Percentiles rank a stretch among this genome's conserved stretches.
phyloP scores from a whole-genome alignment of 257 asterid species.

The Paraleonurus japonicus region DNA sequence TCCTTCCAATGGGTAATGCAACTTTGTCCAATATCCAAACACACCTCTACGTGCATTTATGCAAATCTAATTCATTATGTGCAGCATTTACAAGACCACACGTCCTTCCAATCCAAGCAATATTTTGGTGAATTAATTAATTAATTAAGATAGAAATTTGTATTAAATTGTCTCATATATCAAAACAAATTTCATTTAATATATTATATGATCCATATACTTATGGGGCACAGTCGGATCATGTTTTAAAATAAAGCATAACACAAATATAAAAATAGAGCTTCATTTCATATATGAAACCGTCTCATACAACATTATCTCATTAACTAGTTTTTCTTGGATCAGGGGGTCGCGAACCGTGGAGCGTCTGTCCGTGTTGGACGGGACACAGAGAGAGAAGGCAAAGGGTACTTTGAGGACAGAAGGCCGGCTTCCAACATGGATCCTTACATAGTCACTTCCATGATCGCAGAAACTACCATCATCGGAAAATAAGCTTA shows the following conservation, averaged over 20 bases:
- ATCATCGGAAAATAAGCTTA: conserved; percentile 44
- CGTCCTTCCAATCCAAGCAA: too few relatives aligned
- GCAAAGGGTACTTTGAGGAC: conserved; percentile 89
- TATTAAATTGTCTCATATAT: too few relatives aligned
- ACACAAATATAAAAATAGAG: not conserved
- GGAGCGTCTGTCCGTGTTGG: conserved; percentile 90
- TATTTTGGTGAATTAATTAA: too few relatives aligned
- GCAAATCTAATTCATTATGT: too few relatives aligned
- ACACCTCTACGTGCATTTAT: not conserved
- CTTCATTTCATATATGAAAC: too few relatives aligned
- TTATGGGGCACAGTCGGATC: too few relatives aligned
- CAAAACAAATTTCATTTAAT: too few relatives aligned
- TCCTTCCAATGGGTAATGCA: conserved; percentile 68
- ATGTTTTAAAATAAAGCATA: too few relatives aligned
- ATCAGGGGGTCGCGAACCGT: conserved; percentile 88
- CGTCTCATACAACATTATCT: too few relatives aligned
- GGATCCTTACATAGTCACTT: conserved; percentile 81
- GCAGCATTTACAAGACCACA: too few relatives aligned
- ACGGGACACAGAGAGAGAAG: conserved; percentile 78
- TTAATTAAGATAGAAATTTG: too few relatives aligned
- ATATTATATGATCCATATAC: too few relatives aligned
- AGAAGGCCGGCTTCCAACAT: conserved; percentile 90
- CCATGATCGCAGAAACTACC: conserved; percentile 89
- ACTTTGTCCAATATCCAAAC: not conserved
- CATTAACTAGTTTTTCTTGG: not conserved